Evolutionary conservation across 1,284 basidiomycete species (phyloP).

Genomic region (Fistulinella cinereoalba): DNA sequence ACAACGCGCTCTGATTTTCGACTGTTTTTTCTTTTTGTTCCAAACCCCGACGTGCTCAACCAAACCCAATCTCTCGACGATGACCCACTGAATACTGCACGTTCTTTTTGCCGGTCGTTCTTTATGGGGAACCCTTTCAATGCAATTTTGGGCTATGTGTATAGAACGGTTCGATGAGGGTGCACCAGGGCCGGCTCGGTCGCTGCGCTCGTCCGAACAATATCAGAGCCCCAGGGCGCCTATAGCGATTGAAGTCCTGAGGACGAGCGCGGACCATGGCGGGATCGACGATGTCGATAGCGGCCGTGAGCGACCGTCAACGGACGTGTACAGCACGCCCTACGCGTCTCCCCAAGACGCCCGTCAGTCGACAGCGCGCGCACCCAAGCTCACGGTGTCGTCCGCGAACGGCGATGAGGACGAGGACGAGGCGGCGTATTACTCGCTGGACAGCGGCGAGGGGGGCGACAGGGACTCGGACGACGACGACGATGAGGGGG

Average conservation of each 20-base stretch:
- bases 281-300: background rate
- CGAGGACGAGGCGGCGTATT: constrained; percentile 51
- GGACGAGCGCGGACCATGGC: no score
- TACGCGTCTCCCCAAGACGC: constrained; percentile 17
- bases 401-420: constrained; percentile 29
- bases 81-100: no score
- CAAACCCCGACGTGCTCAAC: no score
- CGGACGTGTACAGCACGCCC: constrained; percentile 28
- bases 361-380: background rate
- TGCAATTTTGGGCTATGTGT: no score
- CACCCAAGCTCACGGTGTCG: constrained; percentile 8
- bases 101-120: no score
- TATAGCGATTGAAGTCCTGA: no score
- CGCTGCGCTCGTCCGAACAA: no score
- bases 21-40: constrained; percentile 10
- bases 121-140: no score
- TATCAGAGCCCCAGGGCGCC: no score
- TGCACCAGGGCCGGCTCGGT: no score
- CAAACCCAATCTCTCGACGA: no score
- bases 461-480: constrained; percentile 12
- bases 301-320: constrained; percentile 4
- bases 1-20: constrained; percentile 15
- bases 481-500: constrained; percentile 1
- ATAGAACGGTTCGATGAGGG: no score
- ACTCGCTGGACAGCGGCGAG: constrained; percentile 52